Evolutionary conservation across 805 yeast species (phyloP), one percentile per base, ranked within the genome.

Genomic region (Wickerhamiella lipophila): DNA sequence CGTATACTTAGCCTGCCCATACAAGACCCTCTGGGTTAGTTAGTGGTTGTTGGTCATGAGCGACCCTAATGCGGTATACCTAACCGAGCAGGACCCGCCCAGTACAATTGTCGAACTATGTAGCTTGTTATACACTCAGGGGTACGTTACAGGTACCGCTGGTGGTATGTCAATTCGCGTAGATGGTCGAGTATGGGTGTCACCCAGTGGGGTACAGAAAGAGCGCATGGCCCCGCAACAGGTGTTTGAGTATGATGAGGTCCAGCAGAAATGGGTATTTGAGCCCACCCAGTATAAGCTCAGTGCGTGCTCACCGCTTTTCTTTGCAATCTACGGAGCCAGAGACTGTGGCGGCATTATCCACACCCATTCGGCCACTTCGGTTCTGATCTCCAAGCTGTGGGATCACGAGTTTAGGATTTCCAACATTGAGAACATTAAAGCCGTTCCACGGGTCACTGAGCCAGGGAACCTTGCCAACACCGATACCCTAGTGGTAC

Each of bases 181-280:
- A 44, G 67, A 61, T 49, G 71, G 77, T 52, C 58, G 68, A 18
- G 76, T 84, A 15, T 88, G 74, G 62, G 73, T 88, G 36, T 94
- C 96, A 0, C 96, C 97, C 3, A 83, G 94, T n/a, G 96, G 96
- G 1, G 94, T 88, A 7, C 96, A 88, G 62, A 88, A 88, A 67
- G 97, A 88, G 59, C 70, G 87, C 52, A 79, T 88, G 77, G 66
- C 72, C 36, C 94, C 95, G 3, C 72, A 74, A 53, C 19, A 89
- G 61, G 73, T 88, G 77, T 85, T 85, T 63, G 85, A 85, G 12
- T 77, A 79, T 67, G 78, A 79, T 52, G 62, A 69, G n/a, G 67
- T 71, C 3, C 69, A 74, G 6, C 66, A 70, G 45, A 69, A 72
- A 42, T 76, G 79, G 51, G 50, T 81, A 13, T 65, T 82, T 32